phyloP scores from a whole-genome alignment of 2,329 filamentous ascomycete genomes.

The Beauveria caledonica region DNA sequence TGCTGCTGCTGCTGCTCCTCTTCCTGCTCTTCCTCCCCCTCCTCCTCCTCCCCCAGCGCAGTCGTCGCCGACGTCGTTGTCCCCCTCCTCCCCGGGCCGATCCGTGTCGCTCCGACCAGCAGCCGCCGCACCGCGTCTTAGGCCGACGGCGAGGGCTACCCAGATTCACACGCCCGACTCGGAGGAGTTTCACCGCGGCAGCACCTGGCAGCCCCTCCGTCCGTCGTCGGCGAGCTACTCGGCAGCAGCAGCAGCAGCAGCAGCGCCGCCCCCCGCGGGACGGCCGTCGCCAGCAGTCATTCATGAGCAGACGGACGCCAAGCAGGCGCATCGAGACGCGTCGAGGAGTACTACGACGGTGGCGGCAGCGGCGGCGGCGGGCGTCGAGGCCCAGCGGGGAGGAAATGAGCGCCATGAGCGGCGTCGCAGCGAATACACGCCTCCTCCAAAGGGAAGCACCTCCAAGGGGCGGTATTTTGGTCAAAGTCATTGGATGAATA shows the following conservation, averaged over 20 bases:
- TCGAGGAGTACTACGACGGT: too few species aligned
- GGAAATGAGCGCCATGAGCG: background rate
- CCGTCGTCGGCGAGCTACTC: background rate
- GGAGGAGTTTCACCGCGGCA: background rate
- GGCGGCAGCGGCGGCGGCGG: background rate
- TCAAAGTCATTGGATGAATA: slow-evolving; percentile 44
- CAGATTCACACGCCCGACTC: background rate
- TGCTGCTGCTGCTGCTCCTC: background rate
- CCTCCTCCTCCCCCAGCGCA: too few species aligned
- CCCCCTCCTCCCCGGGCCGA: background rate
- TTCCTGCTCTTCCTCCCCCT: too few species aligned
- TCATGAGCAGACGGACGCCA: too few species aligned
- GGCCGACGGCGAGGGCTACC: background rate
- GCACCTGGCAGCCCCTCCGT: background rate
- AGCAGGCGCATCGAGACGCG: too few species aligned
- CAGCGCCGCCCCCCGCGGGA: too few species aligned
- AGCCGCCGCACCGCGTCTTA: background rate
- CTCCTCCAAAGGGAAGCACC: slow-evolving; percentile 25
- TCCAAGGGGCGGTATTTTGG: slow-evolving; percentile 38
- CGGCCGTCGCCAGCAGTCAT: too few species aligned
- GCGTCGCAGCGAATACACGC: background rate
- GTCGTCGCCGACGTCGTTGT: background rate
- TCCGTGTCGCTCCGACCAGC: background rate
- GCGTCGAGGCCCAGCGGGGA: background rate
- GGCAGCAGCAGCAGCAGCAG: background rate